These are phyloP conservation scores for Blastomyces parvus DNA, from an alignment of 2,329 filamentous ascomycete genomes.

Conservation along the genomic window DNA sequence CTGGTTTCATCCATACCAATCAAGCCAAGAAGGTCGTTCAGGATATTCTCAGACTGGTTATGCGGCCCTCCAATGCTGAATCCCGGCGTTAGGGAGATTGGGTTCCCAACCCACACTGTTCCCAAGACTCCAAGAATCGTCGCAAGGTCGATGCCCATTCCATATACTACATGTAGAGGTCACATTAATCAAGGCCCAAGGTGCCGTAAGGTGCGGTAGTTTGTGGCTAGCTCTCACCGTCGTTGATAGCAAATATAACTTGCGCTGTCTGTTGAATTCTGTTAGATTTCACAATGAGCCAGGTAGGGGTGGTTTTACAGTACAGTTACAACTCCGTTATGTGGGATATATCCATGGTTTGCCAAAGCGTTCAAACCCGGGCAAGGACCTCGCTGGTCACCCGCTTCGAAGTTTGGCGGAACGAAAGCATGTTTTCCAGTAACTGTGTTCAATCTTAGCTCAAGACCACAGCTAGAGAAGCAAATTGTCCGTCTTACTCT, in stretches of 20 bases:
- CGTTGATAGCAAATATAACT: slow-evolving; percentile 28
- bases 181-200: slow-evolving; percentile 7
- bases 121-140: slow-evolving; percentile 39
- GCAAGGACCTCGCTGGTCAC: slow-evolving; percentile 34
- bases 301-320: slow-evolving; percentile 3
- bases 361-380: slow-evolving; percentile 37
- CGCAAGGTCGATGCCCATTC: slow-evolving; percentile 40
- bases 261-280: slow-evolving; percentile 22
- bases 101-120: slow-evolving; percentile 43
- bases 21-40: slow-evolving; percentile 38
- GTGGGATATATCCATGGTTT: slow-evolving; percentile 37
- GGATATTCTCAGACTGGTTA: slow-evolving; percentile 31
- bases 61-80: slow-evolving; percentile 46
- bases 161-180: slow-evolving; percentile 30
- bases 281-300: not conserved
- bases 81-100: slow-evolving; percentile 40
- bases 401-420: slow-evolving; percentile 25
- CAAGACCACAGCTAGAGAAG: not conserved
- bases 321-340: slow-evolving; percentile 30
- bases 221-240: slow-evolving; percentile 19
- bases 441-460: slow-evolving; percentile 18
- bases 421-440: slow-evolving; percentile 29
- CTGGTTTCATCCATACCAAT: slow-evolving; percentile 24
- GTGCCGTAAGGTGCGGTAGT: not conserved
- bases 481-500: not conserved